phyloP scores from a whole-genome alignment of 1,139 yeast species.

The Blastobotrys raffinosifermentans region DNA sequence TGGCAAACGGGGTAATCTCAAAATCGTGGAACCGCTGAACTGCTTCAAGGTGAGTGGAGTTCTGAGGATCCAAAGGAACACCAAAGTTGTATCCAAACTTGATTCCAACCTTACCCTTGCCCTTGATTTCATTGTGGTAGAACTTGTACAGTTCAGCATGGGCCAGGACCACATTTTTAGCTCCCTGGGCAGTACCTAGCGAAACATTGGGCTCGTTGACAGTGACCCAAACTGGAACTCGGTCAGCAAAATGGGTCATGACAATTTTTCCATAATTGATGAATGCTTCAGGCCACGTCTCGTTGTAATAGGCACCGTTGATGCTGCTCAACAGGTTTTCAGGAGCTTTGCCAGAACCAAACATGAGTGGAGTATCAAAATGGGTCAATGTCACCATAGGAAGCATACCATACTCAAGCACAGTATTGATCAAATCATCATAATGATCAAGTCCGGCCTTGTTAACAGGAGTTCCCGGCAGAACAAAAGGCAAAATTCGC shows the following conservation, averaged over 20 bases:
- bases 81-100: conserved; percentile 6
- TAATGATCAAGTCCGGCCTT: conserved; percentile 31
- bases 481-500: conserved; percentile 31
- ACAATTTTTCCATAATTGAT: conserved; percentile 32
- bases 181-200: conserved; percentile 9
- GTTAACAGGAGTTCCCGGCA: conserved; percentile 26
- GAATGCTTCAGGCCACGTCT: conserved; percentile 29
- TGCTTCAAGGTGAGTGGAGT: conserved; percentile 1
- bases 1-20: conserved; percentile 2
- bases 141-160: conserved; percentile 28
- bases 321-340: conserved; percentile 17
- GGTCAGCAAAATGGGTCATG: conserved; percentile 30
- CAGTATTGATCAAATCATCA: conserved; percentile 30
- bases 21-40: conserved; percentile 4
- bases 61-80: conserved; percentile 4
- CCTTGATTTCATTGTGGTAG: conserved; percentile 6
- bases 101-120: conserved; percentile 5
- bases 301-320: conserved; percentile 21
- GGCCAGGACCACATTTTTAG: conserved; percentile 27
- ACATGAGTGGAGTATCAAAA: conserved; percentile 30
- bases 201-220: conserved; percentile 28
- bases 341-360: conserved; percentile 5
- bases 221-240: conserved; percentile 30
- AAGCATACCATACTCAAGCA: conserved; percentile 27
- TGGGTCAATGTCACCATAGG: conserved; percentile 33